Evolutionary conservation across 73 alveolate species (phyloP), one percentile per base, ranked within the genome.

Genomic region (Breviolum minutum): DNA sequence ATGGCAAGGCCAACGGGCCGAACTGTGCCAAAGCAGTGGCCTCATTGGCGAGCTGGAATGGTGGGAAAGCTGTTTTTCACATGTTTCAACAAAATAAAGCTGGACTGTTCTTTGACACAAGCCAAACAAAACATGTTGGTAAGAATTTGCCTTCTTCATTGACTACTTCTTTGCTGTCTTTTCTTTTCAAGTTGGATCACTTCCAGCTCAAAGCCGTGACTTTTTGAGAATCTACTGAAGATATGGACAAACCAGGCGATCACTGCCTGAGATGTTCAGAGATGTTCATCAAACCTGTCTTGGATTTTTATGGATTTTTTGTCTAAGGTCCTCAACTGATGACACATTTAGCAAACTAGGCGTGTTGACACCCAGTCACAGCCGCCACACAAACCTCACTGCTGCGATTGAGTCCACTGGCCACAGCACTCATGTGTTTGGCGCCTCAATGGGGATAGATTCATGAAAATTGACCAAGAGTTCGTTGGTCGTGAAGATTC

Each of bases 21-120:
- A 92, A 92, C 81, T 74, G 91, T 12, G 98, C 98, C 98, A 92
- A n/a, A 80, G 98, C 98, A 8, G 90, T 76, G 73, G 92, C 92
- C 92, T 77, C 54, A 40, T 40, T 40, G 0, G 85, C 32, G 81
- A 71, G 82, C 19, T 22, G 40, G 48, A 19, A 22, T 71, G 82
- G 26, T 19, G 82, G 82, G 54, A 40, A 40, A 40, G 54, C 54
- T 40, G 54, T 71, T 22, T 7, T 7, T 0, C 12, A 71, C 19
- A 7, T 71, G 82, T 17, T 13, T 12, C 40, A 22, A 71, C 54
- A 40, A 40, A 40, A 40, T 40, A 40, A 40, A 40, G 54, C 54
- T 40, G 54, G 54, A 3, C 3, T n/a, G n/a, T 40, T 40, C 3
- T 40, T 40, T 40, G 54, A 0, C 54, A 40, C 54, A 40, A 40